Conservation (phyloP, 2,329 filamentous ascomycete species). For the Microascus cirrosus region DNA sequence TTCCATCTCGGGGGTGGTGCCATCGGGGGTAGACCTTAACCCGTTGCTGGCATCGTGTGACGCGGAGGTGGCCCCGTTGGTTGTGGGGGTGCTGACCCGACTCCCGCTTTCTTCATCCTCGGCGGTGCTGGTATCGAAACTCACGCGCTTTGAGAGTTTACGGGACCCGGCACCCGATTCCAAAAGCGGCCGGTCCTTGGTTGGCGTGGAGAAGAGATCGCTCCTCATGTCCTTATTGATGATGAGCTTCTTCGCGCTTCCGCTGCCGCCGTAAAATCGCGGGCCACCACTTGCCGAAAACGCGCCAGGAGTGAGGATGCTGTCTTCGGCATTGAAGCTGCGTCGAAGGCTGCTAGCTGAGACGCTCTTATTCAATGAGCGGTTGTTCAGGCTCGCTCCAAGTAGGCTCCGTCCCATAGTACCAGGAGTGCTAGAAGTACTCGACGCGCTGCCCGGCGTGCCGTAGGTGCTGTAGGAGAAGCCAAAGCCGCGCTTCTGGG, state of each 20-base stretch:
- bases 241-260: conserved; percentile 76
- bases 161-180: conserved; percentile 26
- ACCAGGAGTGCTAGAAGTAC: conserved; percentile 56
- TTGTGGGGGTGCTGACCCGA: conserved; percentile 24
- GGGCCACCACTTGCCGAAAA: conserved; percentile 60
- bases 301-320: conserved; percentile 74
- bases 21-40: background rate
- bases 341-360: conserved; percentile 79
- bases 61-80: conserved; percentile 22
- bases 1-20: conserved; percentile 47
- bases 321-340: conserved; percentile 72
- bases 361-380: conserved; percentile 74
- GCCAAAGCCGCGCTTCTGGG: conserved; percentile 78
- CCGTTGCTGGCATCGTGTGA: conserved; percentile 15
- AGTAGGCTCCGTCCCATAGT: conserved; percentile 54
- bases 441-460: conserved; percentile 61
- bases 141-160: conserved; percentile 74
- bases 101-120: conserved; percentile 29
- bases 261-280: conserved; percentile 50
- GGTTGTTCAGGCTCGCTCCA: conserved; percentile 54
- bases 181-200: conserved; percentile 33
- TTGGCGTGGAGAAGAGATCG: conserved; percentile 54
- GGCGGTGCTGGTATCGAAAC: conserved; percentile 64
- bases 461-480: conserved; percentile 91
- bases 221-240: conserved; percentile 82